Conservation (phyloP, 2,329 filamentous ascomycete species). For the Leptographium procerum region DNA sequence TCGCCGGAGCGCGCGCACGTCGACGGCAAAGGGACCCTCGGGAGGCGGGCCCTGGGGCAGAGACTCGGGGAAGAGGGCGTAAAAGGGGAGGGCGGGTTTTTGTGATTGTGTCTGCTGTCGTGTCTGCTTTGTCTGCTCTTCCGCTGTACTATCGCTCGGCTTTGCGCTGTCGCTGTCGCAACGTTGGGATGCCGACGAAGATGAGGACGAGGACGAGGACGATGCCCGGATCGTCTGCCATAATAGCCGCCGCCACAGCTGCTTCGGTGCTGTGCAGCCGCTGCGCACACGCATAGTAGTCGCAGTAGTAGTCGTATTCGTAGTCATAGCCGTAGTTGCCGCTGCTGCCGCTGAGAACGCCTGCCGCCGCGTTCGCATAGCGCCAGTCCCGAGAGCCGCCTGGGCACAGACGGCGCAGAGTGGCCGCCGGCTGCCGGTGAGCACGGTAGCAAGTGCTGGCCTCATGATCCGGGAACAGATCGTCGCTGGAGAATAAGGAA, state of each 20-base stretch:
- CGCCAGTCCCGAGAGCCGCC: neutral
- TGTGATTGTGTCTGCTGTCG: neutral
- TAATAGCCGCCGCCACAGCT: neutral
- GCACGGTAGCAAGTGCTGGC: neutral
- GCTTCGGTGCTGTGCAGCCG: too few species aligned
- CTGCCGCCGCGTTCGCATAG: neutral
- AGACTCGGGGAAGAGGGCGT: conserved; percentile 77
- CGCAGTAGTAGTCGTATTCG: neutral
- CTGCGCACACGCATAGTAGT: neutral
- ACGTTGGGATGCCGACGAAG: too few species aligned
- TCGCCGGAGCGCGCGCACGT: conserved; percentile 58
- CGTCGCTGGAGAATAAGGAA: too few species aligned
- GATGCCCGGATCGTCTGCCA: too few species aligned
- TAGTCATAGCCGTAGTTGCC: neutral
- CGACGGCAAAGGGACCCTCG: conserved; percentile 60
- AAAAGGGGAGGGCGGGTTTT: conserved; percentile 34
- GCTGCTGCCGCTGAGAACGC: neutral
- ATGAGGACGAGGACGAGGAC: too few species aligned
- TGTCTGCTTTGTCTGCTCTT: neutral
- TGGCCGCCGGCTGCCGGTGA: neutral
- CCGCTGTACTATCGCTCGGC: neutral
- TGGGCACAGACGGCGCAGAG: neutral
- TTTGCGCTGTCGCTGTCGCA: neutral
- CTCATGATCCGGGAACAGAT: neutral
- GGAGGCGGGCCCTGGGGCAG: conserved; percentile 72